Evolutionary conservation across 805 yeast species (phyloP).

Genomic region (Candida insectalens): DNA sequence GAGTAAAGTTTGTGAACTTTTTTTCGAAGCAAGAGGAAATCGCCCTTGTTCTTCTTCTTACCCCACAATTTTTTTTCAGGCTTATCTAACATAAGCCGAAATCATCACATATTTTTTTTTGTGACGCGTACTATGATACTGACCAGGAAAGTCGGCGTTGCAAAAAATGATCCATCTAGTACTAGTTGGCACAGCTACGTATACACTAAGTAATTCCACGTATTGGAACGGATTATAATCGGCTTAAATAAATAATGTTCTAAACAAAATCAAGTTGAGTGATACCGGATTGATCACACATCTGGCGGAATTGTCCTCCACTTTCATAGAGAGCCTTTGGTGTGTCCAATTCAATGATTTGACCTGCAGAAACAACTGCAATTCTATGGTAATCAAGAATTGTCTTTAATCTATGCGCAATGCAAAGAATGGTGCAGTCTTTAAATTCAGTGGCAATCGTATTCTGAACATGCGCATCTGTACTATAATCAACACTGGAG

Average conservation of each 20-base stretch:
- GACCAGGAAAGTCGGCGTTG: no score
- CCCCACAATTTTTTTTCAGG: no score
- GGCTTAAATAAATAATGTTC: background rate
- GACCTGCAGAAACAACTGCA: conserved; percentile 50
- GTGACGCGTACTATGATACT: no score
- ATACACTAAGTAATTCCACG: no score
- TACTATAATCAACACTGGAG: conserved; percentile 63
- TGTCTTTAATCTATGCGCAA: conserved; percentile 64
- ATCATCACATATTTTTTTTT: no score
- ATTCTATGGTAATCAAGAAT: conserved; percentile 50
- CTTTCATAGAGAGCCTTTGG: conserved; percentile 36
- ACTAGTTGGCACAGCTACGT: no score
- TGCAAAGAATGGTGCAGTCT: conserved; percentile 57
- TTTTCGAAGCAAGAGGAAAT: no score
- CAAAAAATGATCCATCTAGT: no score
- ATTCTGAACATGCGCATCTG: conserved; percentile 53
- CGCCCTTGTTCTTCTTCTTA: no score
- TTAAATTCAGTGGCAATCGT: conserved; percentile 50
- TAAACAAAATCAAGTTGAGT: conserved; percentile 25
- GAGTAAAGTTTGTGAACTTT: no score
- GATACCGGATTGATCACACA: conserved; percentile 44
- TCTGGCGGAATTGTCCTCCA: conserved; percentile 36
- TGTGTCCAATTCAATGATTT: conserved; percentile 41
- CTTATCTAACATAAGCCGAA: no score
- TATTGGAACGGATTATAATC: no score